phyloP scores from a whole-genome alignment of 31 red algal genomes.

The Endocladia muricata region DNA sequence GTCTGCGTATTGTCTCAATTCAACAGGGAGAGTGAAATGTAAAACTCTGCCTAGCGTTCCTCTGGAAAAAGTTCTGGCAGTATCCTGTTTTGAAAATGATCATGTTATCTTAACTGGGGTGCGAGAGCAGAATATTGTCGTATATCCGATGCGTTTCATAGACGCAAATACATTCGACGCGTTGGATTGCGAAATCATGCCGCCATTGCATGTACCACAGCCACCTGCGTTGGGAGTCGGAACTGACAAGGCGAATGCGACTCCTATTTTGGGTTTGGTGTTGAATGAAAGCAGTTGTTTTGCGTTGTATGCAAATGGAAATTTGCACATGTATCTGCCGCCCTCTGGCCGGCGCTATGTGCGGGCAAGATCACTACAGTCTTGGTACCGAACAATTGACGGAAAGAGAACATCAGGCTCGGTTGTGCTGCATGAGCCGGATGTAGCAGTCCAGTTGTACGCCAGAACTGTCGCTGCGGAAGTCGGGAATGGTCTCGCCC shows the following conservation, averaged over 20 bases:
- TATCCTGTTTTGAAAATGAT: neutral
- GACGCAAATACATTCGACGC: neutral
- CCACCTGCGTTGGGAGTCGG: neutral
- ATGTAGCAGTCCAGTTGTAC: too few species aligned
- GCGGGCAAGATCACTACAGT: too few species aligned
- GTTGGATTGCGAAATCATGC: neutral
- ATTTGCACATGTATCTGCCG: neutral
- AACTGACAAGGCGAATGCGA: neutral
- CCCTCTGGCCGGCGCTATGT: too few species aligned
- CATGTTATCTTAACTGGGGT: neutral
- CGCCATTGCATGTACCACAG: neutral
- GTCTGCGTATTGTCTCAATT: too few species aligned
- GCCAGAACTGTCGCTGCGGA: too few species aligned
- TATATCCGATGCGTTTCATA: neutral
- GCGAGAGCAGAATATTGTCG: neutral
- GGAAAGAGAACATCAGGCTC: too few species aligned
- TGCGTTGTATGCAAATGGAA: neutral
- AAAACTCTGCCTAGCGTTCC: neutral
- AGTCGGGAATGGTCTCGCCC: too few species aligned
- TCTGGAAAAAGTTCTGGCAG: neutral
- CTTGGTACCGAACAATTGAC: too few species aligned
- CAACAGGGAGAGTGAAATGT: too few species aligned
- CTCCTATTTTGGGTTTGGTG: neutral
- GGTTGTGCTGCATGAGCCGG: too few species aligned
- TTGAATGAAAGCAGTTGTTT: neutral